Evolutionary conservation across 108 stramenopile species (phyloP).

Genomic region (Nannochloropsis oceanica): DNA sequence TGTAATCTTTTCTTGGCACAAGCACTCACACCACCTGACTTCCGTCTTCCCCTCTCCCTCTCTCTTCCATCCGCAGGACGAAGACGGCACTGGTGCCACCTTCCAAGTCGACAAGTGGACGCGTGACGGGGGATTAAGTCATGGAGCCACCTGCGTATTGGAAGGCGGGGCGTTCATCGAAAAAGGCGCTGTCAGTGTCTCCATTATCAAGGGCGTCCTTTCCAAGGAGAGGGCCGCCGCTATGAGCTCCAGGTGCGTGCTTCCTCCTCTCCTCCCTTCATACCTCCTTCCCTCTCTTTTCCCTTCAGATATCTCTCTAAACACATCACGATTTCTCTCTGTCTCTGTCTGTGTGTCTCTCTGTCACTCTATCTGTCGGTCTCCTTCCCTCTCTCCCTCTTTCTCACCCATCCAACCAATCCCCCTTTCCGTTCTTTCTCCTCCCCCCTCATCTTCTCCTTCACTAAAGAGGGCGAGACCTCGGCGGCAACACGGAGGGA

Average conservation of each 20-base stretch:
- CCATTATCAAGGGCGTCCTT: constrained; percentile 54
- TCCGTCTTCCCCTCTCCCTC: neutral
- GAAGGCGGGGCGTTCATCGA: constrained; percentile 67
- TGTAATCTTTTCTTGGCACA: too few relatives aligned
- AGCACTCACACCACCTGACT: too few relatives aligned
- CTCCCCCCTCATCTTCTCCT: neutral
- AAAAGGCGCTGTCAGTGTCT: constrained; percentile 80
- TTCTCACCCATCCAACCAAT: neutral
- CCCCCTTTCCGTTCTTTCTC: neutral
- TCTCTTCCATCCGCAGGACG: neutral
- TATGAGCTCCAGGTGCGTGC: neutral
- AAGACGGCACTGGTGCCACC: neutral
- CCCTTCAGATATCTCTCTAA: neutral
- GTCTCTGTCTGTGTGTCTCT: neutral
- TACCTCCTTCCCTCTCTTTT: neutral
- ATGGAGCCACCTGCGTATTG: constrained; percentile 67
- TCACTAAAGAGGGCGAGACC: constrained; percentile 3
- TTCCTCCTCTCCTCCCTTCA: neutral
- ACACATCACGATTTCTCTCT: neutral
- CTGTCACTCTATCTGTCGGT: neutral
- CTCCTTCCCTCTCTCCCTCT: neutral
- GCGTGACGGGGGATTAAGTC: neutral
- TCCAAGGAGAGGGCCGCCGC: constrained; percentile 32
- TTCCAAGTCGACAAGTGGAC: neutral
- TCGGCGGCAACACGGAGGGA: constrained; percentile 27